phyloP scores from a whole-genome alignment of 805 yeast species.

The Starmerella etchellsii region DNA sequence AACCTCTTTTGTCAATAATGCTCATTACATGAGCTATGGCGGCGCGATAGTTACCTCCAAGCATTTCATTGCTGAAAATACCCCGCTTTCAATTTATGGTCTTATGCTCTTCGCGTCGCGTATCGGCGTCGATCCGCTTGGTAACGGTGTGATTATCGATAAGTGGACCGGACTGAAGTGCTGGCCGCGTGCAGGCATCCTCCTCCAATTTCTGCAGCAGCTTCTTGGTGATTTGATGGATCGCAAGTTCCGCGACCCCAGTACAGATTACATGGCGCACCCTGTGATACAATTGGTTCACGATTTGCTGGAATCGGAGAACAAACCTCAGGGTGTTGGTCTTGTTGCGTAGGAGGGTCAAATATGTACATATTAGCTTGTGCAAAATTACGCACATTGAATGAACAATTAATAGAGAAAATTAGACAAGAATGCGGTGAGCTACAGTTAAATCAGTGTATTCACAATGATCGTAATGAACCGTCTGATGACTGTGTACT shows the following conservation, averaged over 20 bases:
- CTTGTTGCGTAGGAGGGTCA: slow-evolving; percentile 4
- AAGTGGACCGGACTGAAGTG: slow-evolving; percentile 83
- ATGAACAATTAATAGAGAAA: background rate
- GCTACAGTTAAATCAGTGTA: background rate
- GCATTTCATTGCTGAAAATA: slow-evolving; percentile 56
- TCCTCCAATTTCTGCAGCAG: slow-evolving; percentile 55
- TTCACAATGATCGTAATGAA: background rate
- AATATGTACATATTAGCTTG: background rate
- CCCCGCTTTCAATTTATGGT: slow-evolving; percentile 66
- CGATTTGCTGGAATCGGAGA: slow-evolving; percentile 26
- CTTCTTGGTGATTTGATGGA: slow-evolving; percentile 58
- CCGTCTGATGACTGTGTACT: too few species aligned
- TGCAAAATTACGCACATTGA: background rate
- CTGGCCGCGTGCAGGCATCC: slow-evolving; percentile 88
- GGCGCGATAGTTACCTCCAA: slow-evolving; percentile 46
- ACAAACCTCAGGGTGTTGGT: slow-evolving; percentile 14
- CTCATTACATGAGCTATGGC: slow-evolving; percentile 51
- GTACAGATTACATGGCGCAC: slow-evolving; percentile 21
- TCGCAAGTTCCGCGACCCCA: slow-evolving; percentile 43
- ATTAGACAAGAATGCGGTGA: background rate
- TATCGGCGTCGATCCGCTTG: slow-evolving; percentile 42
- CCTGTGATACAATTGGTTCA: slow-evolving; percentile 24
- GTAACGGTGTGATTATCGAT: slow-evolving; percentile 68
- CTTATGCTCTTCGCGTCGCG: slow-evolving; percentile 71
- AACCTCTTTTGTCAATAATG: slow-evolving; percentile 28